Evolutionary conservation across 192 early-diverging fungal species (phyloP), one percentile per base, ranked within the genome.

Genomic region (Funneliformis geosporum): DNA sequence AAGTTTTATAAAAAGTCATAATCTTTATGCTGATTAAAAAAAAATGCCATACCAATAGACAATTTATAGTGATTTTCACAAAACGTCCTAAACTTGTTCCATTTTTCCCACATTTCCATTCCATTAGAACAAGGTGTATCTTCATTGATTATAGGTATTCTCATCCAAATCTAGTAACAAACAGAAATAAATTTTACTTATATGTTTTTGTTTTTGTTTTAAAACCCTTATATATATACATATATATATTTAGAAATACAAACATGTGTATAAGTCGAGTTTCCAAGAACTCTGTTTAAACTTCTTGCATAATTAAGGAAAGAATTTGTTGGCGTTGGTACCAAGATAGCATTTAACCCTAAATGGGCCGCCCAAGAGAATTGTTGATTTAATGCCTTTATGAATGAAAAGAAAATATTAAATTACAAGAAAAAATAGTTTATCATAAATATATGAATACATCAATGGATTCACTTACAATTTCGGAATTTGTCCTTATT

Each of bases 1-100:
- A 47, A 40, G 33, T 33, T 33, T 33, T 33, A 33, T n/a, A n/a
- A 2, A 33, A 33, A 33, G 33, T 33, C 33, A 33, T 33, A 33
- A 33, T 2, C 2, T 33, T 0, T 33, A 33, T 0, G 33, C 33
- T 2, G 61, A 44, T 23, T 43, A n/a, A 50, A 60, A 43, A 55
- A 33, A 33, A 33, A 33, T 33, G 2, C 33, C 16, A 76, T 73
- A 88, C 86, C 91, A 38, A 93, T 82, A 18, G 78, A 78, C 8
- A 94, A 89, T 78, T 91, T 93, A 5, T 90, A 62, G 42, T 90
- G 87, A 82, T 93, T 88, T 67, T 90, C 89, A 64, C 91, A 90
- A 72, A 96, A 84, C 44, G 87, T 88, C 21, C 93, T 87, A n/a
- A 98, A 66, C 21, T 82, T 80, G 75, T 95, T 96, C 96, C 96